A percentile compares a stretch with the other conserved stretches of the same genome.
phyloP scores from a whole-genome alignment of 495 filamentous ascomycete species.

The Trichoderma erinaceum region DNA sequence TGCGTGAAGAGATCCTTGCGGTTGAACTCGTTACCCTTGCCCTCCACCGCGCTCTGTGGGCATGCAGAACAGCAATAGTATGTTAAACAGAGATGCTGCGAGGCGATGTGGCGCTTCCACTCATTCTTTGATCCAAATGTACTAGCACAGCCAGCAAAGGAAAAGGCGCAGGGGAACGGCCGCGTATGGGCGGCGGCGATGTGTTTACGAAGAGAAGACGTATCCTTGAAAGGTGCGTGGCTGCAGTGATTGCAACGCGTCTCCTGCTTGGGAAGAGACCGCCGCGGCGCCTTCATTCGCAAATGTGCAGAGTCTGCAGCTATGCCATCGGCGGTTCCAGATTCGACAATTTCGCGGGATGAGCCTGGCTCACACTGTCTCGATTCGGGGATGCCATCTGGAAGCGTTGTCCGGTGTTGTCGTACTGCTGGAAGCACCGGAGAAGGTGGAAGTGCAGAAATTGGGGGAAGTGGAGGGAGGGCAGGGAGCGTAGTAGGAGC shows the following conservation, averaged over 20 bases:
- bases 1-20: conserved; percentile 95
- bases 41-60: conserved; percentile 53
- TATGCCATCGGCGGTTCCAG: conserved; percentile 34
- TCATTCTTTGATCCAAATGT: conserved; percentile 93
- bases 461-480: too few species aligned
- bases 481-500: conserved; percentile 17
- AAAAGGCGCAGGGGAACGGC: conserved; percentile 80
- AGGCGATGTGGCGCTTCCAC: conserved; percentile 83
- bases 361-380: conserved; percentile 38
- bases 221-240: conserved; percentile 53
- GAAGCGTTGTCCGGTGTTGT: conserved; percentile 24
- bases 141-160: conserved; percentile 73
- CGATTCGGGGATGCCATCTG: conserved; percentile 30
- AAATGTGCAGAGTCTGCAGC: conserved; percentile 22
- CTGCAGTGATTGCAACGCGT: conserved; percentile 49
- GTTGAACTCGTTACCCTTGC: conserved; percentile 62
- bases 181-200: conserved; percentile 57
- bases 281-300: conserved; percentile 12
- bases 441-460: conserved; percentile 17
- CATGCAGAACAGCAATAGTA: conserved; percentile 80
- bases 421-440: conserved; percentile 16
- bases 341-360: conserved; percentile 35
- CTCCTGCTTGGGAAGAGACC: conserved; percentile 41
- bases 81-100: conserved; percentile 78
- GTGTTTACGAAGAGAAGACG: conserved; percentile 52